phyloP scores from a whole-genome alignment of 106 monocot species.

The Vanilla planifolia region DNA sequence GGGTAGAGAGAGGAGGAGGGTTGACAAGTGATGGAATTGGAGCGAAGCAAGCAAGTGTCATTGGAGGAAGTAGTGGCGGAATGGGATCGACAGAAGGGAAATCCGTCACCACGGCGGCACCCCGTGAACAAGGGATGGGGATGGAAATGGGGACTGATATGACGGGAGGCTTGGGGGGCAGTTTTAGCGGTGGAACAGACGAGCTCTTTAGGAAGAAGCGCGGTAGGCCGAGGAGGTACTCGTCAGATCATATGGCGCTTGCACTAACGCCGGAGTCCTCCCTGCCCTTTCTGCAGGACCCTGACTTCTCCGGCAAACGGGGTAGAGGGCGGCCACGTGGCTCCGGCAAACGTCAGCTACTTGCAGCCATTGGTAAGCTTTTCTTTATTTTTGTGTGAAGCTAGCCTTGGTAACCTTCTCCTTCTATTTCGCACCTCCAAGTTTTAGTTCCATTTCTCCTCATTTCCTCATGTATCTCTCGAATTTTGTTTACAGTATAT shows the following conservation, averaged over 20 bases:
- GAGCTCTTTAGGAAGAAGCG: conserved; percentile 14
- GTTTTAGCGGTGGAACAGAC: conserved; percentile 6
- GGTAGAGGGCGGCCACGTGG: conserved; percentile 66
- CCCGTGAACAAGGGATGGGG: background rate
- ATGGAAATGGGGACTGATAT: conserved; percentile 8
- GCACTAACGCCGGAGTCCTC: conserved; percentile 24
- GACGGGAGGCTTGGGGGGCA: conserved; percentile 2
- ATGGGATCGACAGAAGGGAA: background rate
- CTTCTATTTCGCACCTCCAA: too few species aligned
- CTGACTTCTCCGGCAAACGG: conserved; percentile 28
- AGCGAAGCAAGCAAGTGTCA: background rate
- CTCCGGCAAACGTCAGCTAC: conserved; percentile 72
- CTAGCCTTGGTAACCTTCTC: too few species aligned
- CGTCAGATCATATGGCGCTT: conserved; percentile 19
- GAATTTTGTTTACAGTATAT: too few species aligned
- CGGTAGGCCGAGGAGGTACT: conserved; percentile 29
- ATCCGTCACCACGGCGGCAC: background rate
- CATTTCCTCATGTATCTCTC: too few species aligned
- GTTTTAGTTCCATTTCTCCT: background rate
- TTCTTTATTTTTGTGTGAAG: background rate
- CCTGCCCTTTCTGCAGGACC: background rate
- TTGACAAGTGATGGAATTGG: background rate
- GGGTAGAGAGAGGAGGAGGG: background rate
- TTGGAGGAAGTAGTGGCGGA: conserved; percentile 1
- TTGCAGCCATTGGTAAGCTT: conserved; percentile 45